Conservation (phyloP, 2,329 filamentous ascomycete genomes). For the Beauveria sp. region DNA sequence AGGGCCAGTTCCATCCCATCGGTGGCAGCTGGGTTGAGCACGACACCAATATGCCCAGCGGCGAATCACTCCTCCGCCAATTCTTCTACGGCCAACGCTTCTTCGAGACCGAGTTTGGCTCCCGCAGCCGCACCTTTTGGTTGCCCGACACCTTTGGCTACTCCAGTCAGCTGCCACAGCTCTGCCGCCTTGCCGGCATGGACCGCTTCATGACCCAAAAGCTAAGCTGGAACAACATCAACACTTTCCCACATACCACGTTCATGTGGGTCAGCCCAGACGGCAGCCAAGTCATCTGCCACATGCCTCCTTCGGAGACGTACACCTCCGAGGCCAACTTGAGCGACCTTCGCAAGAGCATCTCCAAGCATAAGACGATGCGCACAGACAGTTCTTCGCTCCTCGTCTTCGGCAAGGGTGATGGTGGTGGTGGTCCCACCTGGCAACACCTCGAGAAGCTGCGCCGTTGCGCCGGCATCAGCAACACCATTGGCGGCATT, state of each 20-base stretch:
- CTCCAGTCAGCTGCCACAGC: slow-evolving; percentile 85
- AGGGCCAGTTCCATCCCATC: slow-evolving; percentile 87
- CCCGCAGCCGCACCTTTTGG: slow-evolving; percentile 89
- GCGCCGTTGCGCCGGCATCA: slow-evolving; percentile 81
- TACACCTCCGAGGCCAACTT: slow-evolving; percentile 94
- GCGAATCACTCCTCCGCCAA: slow-evolving; percentile 87
- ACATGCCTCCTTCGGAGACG: slow-evolving; percentile 93
- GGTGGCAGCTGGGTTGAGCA: slow-evolving; percentile 99
- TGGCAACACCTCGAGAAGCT: slow-evolving; percentile 94
- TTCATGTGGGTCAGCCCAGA: slow-evolving; percentile 98
- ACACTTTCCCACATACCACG: slow-evolving; percentile 95
- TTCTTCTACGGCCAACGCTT: slow-evolving; percentile 94
- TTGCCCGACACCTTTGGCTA: slow-evolving; percentile 97
- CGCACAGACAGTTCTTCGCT: slow-evolving; percentile 87
- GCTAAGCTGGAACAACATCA: slow-evolving; percentile 99
- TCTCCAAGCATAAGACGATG: slow-evolving; percentile 90
- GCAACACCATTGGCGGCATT: slow-evolving; percentile 71
- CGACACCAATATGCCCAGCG: slow-evolving; percentile 94
- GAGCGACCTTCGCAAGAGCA: slow-evolving; percentile 83
- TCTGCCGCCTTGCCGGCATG: slow-evolving; percentile 94
- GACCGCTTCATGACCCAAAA: slow-evolving; percentile 96
- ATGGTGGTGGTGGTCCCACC: slow-evolving; percentile 91
- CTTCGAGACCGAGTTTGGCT: slow-evolving; percentile 88
- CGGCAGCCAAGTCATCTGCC: slow-evolving; percentile 92
- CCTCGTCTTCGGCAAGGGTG: slow-evolving; percentile 91